Base-by-base conservation (phyloP, 1,284 basidiomycete species). In the Sutorius eximius region DNA sequence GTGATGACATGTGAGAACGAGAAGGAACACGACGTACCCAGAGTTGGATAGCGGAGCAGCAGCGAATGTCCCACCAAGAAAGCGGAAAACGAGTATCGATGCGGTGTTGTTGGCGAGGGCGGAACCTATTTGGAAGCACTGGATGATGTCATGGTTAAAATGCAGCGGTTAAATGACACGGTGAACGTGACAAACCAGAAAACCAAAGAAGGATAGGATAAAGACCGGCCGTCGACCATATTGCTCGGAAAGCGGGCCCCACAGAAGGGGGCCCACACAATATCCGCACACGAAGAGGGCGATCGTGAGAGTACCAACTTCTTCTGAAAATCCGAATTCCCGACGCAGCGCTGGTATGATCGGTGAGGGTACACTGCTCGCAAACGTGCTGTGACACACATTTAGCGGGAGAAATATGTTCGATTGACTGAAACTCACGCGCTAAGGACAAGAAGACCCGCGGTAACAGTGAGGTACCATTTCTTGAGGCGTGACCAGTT, bases 221-320 rank as follows among this genome's bases (percentile, higher is more conserved):
- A 91, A 90, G 45, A 91, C 70, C 0, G 86, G 83, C 40, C 85
- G 76, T 15, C 85, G 77, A 11, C 86, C 85, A 55, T 80, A 80
- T 57, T 79, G 76, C 62, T 74, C 73, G 7, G 75, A 81, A 20
- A 82, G 64, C 3, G 84, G 84, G 0, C 78, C 84, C 82, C 82
- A 86, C 1, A 91, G 52, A 2, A 91, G 71, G 0, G 88, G 88
- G 0, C 77, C 87, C 24, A 87, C 74, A 55, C 77, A 77, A 55
- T 81, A 83, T 20, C 82, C 82, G 41, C 75, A 73, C 13, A 86
- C 78, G 61, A 84, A 84, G 0, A 86, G 73, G 1, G 79, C 76
- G 32, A 83, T 72, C 1, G 75, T 76, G 42, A 83, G 70, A 15
- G 72, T 73, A 13, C 68, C 75, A 10, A 79, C 80, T 65, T 87